A percentile compares a stretch with the other conserved stretches of the same genome.
Conservation (phyloP, 2,329 filamentous ascomycete species). For the Calonectria hongkongensis region DNA sequence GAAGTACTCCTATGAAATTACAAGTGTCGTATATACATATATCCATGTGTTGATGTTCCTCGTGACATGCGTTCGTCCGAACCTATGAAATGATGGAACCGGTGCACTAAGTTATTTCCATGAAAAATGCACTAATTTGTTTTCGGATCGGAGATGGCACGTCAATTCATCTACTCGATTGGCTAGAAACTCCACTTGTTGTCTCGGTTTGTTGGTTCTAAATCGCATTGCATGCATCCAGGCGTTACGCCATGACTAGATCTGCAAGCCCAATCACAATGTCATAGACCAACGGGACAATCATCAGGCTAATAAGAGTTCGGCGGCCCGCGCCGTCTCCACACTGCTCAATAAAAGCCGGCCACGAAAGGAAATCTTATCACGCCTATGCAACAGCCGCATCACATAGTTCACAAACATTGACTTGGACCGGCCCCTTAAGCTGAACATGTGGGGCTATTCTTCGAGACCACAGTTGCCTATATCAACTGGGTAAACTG, state of each 20-base stretch:
- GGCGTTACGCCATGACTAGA: neutral
- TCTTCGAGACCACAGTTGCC: neutral
- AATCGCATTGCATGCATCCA: neutral
- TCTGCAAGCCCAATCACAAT: neutral
- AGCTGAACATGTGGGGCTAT: neutral
- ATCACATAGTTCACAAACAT: neutral
- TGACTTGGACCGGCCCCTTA: neutral
- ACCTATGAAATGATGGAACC: too few species aligned
- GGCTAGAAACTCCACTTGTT: neutral
- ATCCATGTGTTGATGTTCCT: too few species aligned
- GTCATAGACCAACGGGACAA: neutral
- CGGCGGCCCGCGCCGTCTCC: neutral
- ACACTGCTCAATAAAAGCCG: neutral
- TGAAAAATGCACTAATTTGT: neutral
- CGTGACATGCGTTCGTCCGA: too few species aligned
- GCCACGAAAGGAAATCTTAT: neutral
- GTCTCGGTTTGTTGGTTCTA: neutral
- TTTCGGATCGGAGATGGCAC: neutral
- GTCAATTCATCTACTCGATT: neutral
- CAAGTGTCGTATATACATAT: too few species aligned
- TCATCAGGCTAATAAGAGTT: neutral
- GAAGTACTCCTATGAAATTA: too few species aligned
- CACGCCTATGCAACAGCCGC: neutral
- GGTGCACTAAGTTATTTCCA: too few species aligned
- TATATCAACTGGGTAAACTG: neutral